Evolutionary conservation across 2,329 filamentous ascomycete genomes (phyloP), one percentile per base, ranked within the genome.

Genomic region (Colletotrichum magnum): DNA sequence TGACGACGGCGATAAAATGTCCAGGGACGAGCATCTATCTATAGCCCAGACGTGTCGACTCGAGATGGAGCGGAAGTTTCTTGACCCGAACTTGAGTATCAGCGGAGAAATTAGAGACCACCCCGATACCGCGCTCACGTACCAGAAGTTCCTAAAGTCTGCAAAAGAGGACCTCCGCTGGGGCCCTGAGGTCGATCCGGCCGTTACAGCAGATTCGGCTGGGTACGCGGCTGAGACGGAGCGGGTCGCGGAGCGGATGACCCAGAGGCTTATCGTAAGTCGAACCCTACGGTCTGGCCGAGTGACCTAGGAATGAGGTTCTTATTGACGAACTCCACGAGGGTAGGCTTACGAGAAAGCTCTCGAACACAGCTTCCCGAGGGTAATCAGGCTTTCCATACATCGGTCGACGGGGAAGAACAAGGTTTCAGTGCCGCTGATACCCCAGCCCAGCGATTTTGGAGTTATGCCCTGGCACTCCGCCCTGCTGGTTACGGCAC

Each of bases 341-440:
- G 7, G 32, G 32, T 18, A 50, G 47, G 47, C 47, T 10, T 50
- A 50, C n/a, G 47, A 50, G 12, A 50, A 5, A 24, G 47, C 21
- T 7, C 18, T 50, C 5, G 52, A 56, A 28, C 18, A 26, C 2
- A 26, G 21, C 7, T 64, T 50, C 24, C 52, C 61, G 12, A 21
- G 47, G 9, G 24, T 32, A 3, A 56, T 64, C 51, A 56, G 61
- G 21, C 52, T 64, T 12, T 64, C 61, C 13, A 64, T 64, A 9
- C 61, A 64, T 64, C 61, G 61, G 15, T 64, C 61, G 3, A 64
- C 61, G 26, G 61, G 61, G 16, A 64, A 58, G 24, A 47, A 41
- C 36, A 64, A 64, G 61, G 57, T 64, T 13, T 64, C 61, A 3
- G 18, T 64, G 10, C 61, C 61, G 16, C 18, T 64, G 61, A 64